These are phyloP conservation scores for Mentha longifolia DNA, from an alignment of 257 asterid genomes.

Conservation along the genomic window DNA sequence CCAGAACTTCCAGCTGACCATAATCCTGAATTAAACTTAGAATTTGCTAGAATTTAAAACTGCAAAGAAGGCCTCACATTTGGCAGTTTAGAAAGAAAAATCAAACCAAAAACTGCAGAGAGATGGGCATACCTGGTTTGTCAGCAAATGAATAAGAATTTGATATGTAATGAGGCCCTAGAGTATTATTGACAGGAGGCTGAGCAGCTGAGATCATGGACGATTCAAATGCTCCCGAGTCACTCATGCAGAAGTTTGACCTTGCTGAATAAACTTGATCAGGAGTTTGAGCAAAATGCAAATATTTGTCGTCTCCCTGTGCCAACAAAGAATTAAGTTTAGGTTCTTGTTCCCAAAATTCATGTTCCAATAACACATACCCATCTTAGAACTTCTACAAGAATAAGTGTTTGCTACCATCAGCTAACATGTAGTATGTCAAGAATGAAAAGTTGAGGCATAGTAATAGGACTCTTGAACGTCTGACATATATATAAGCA, in stretches of 20 bases:
- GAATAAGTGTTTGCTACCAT: slow-evolving; percentile 31
- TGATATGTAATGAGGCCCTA: slow-evolving; percentile 52
- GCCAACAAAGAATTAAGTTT: slow-evolving; percentile 46
- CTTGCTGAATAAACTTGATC: slow-evolving; percentile 56
- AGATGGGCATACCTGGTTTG: slow-evolving; percentile 48
- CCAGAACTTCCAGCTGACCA: background rate
- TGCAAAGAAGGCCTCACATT: background rate
- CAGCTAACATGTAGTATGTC: slow-evolving; percentile 8
- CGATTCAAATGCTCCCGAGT: slow-evolving; percentile 52
- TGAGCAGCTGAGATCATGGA: slow-evolving; percentile 46
- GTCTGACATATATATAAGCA: slow-evolving; percentile 25
- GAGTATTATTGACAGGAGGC: slow-evolving; percentile 54
- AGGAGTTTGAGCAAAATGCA: slow-evolving; percentile 45
- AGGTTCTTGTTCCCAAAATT: slow-evolving; percentile 36
- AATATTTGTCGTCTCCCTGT: slow-evolving; percentile 48
- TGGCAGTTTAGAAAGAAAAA: slow-evolving; percentile 6
- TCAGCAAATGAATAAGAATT: slow-evolving; percentile 59
- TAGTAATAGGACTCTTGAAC: too few relatives aligned
- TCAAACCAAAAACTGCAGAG: slow-evolving; percentile 27
- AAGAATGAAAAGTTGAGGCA: background rate
- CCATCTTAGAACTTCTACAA: slow-evolving; percentile 33
- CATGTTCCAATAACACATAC: slow-evolving; percentile 30
- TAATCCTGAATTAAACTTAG: background rate
- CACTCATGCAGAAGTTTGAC: slow-evolving; percentile 43
- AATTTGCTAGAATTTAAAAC: background rate